Evolutionary conservation across 768 basidiomycete genomes (phyloP).

Genomic region (Tylopilus sp.): DNA sequence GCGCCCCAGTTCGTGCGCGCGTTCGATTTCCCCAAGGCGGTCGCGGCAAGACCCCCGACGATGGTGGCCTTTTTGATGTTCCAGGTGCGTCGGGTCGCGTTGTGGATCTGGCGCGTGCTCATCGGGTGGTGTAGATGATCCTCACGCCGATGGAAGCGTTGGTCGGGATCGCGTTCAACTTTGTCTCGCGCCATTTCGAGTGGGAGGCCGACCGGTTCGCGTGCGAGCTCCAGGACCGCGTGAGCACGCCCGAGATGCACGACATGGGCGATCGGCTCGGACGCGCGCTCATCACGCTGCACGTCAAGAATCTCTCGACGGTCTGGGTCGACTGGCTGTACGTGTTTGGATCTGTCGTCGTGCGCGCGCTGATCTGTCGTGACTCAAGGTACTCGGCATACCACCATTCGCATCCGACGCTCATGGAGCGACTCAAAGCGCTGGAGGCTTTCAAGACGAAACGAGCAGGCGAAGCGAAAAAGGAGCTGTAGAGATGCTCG

Average conservation of each 20-base stretch:
- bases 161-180: constrained; percentile 72
- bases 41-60: constrained; percentile 69
- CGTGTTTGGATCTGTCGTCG: neutral
- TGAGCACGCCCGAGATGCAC: constrained; percentile 51
- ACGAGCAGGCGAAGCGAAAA: constrained; percentile 28
- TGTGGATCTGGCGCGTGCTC: neutral
- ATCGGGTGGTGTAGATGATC: constrained; percentile 52
- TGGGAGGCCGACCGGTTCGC: constrained; percentile 92
- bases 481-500: constrained; percentile 17
- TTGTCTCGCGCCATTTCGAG: constrained; percentile 81
- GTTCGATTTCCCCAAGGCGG: constrained; percentile 71
- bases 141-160: constrained; percentile 76
- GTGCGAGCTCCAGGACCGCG: constrained; percentile 58
- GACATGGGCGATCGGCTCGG: constrained; percentile 87
- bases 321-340: constrained; percentile 94
- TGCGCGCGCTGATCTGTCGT: neutral
- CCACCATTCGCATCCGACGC: constrained; percentile 93
- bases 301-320: constrained; percentile 89
- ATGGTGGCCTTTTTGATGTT: constrained; percentile 86
- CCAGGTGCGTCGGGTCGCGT: constrained; percentile 45
- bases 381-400: constrained; percentile 82
- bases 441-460: constrained; percentile 64
- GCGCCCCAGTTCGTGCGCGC: constrained; percentile 74
- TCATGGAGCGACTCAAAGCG: constrained; percentile 84
- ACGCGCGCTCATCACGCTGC: constrained; percentile 77